Conservation (phyloP, 306 rosid species). For the Urtica urens region DNA sequence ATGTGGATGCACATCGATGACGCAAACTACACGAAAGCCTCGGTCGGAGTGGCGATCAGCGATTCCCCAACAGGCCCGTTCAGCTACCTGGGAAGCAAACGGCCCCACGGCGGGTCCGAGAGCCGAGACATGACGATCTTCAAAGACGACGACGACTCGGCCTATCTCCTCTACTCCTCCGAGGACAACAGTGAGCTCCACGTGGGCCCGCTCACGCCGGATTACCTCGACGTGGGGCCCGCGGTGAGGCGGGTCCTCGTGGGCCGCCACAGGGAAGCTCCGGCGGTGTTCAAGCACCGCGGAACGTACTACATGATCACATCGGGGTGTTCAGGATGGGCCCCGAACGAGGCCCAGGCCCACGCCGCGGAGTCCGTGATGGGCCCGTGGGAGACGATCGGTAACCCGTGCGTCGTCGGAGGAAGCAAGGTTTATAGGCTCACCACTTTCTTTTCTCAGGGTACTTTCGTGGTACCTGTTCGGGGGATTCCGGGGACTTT, state of each 20-base stretch:
- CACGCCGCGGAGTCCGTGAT: slow-evolving; percentile 81
- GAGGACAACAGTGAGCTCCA: slow-evolving; percentile 97
- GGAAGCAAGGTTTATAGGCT: slow-evolving; percentile 63
- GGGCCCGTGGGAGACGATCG: slow-evolving; percentile 96
- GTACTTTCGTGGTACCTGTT: slow-evolving; percentile 76
- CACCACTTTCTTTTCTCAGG: slow-evolving; percentile 83
- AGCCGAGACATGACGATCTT: slow-evolving; percentile 94
- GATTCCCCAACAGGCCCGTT: slow-evolving; percentile 85
- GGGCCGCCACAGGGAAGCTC: slow-evolving; percentile 97
- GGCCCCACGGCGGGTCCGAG: slow-evolving; percentile 84
- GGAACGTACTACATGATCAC: slow-evolving; percentile 97
- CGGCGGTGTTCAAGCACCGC: slow-evolving; percentile 73
- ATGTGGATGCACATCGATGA: slow-evolving; percentile 99
- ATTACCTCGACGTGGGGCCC: slow-evolving; percentile 64
- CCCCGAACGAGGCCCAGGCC: slow-evolving; percentile 84
- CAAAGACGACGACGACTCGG: slow-evolving; percentile 78
- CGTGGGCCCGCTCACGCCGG: slow-evolving; percentile 65
- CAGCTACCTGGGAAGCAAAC: slow-evolving; percentile 69
- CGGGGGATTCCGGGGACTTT: slow-evolving; percentile 54
- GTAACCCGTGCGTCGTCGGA: slow-evolving; percentile 82
- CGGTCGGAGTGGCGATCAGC: slow-evolving; percentile 71
- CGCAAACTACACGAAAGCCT: slow-evolving; percentile 84
- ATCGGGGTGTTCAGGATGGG: slow-evolving; percentile 98
- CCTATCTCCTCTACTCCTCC: slow-evolving; percentile 86
- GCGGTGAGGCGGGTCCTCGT: slow-evolving; percentile 56